Base-by-base conservation (phyloP, 148 eudicot species). In the Silene uniflora region DNA sequence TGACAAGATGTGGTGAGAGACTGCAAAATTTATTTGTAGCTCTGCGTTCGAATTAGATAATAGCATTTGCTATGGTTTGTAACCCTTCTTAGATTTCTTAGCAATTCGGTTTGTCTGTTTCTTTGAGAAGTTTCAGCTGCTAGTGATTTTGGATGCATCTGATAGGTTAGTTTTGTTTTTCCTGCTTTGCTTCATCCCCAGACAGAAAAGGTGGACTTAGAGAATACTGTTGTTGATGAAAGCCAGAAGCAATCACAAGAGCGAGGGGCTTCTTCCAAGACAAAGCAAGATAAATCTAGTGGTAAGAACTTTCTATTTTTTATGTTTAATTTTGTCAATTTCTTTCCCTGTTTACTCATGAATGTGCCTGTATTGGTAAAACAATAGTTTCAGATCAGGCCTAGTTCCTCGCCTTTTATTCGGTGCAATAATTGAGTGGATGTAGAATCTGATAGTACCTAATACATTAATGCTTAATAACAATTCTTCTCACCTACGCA, bases 161-260 rank as follows among this genome's bases (percentile, higher is more conserved):
- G 63, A 58, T 46, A 32, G 66, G 24, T 78, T 10, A 62, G 7
- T 17, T 35, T 7, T 67, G 39, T 5, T 21, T 68, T 52, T 42
- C 14, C 8, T 69, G 47, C 25, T 71, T 18, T 62, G 74, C 21
- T 46, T 27, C 46, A 72, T 77, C 21, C 85, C 77, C 80, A 93
- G 98, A 89, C 98, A 76, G 98, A 93, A 75, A 93, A 93, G 83
- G 98, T 93, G 79, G 98, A 93, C 80, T 79, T 93, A 80, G 98
- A 93, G 89, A 91, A 93, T 76, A 93, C 98, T 73, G 98, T 93
- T 27, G 98, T 93, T 75, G 97, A 93, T 80, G 98, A 93, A 82
- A 93, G 97, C 86, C 97, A 91, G 83, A 89, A 91, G 73, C 96
- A 91, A 58, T 81, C 81, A 58, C 91, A 89, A 66, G 91, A 87